A percentile compares a stretch with the other conserved stretches of the same genome.
These are phyloP conservation scores for Cercospora nicotianae DNA, from an alignment of 2,329 filamentous ascomycete genomes.

Conservation along the genomic window DNA sequence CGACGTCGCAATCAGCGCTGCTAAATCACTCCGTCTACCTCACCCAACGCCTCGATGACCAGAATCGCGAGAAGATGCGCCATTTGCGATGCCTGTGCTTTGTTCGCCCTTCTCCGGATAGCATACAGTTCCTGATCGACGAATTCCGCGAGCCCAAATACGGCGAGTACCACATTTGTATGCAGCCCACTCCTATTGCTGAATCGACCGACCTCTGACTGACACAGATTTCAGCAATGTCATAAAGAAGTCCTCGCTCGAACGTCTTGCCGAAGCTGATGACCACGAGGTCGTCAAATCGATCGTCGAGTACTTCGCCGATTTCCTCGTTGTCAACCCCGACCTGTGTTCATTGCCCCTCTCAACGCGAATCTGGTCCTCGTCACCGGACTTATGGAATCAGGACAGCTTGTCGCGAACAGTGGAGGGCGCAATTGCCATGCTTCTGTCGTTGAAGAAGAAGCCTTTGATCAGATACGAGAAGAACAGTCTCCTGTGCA, in stretches of 20 bases:
- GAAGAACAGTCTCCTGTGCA: slow-evolving; percentile 83
- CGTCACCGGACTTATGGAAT: slow-evolving; percentile 79
- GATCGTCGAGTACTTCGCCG: slow-evolving; percentile 94
- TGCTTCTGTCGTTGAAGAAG: slow-evolving; percentile 89
- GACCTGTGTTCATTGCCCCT: slow-evolving; percentile 59
- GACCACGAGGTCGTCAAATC: slow-evolving; percentile 94
- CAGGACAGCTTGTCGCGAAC: slow-evolving; percentile 81
- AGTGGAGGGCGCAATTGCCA: slow-evolving; percentile 81
- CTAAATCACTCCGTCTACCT: slow-evolving; percentile 97
- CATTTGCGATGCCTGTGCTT: slow-evolving; percentile 93
- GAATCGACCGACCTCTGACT: slow-evolving; percentile 34
- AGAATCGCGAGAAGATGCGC: slow-evolving; percentile 92
- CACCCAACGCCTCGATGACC: slow-evolving; percentile 91
- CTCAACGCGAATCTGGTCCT: slow-evolving; percentile 36
- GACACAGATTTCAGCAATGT: slow-evolving; percentile 86
- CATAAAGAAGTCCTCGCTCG: slow-evolving; percentile 91
- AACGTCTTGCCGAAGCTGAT: slow-evolving; percentile 91
- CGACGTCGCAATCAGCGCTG: slow-evolving; percentile 90
- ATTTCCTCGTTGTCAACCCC: slow-evolving; percentile 92
- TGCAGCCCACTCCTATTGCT: slow-evolving; percentile 20
- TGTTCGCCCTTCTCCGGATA: slow-evolving; percentile 85
- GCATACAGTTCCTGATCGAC: slow-evolving; percentile 90
- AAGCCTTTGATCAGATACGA: slow-evolving; percentile 92
- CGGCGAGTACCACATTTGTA: slow-evolving; percentile 89
- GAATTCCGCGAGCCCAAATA: slow-evolving; percentile 96